Conservation (phyloP, 2,329 filamentous ascomycete genomes). For the Venturia carpophila region DNA sequence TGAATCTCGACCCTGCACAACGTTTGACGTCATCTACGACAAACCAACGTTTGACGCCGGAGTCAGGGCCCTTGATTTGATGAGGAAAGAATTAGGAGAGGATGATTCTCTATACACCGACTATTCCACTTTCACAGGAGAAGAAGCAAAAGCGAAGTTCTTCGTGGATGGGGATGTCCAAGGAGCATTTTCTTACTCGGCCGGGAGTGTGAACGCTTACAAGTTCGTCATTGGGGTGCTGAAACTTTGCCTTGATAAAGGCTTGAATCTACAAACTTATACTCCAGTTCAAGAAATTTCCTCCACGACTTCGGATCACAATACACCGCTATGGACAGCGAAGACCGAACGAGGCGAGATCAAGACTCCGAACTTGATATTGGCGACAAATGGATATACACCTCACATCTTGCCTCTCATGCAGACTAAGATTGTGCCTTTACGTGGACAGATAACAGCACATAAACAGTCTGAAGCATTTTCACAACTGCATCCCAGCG, state of each 20-base stretch:
- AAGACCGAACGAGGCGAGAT: slow-evolving; percentile 68
- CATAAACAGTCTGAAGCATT: slow-evolving; percentile 48
- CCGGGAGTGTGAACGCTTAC: slow-evolving; percentile 72
- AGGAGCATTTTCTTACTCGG: slow-evolving; percentile 58
- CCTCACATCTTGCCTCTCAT: slow-evolving; percentile 64
- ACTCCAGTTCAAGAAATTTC: slow-evolving; percentile 49
- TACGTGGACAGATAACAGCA: slow-evolving; percentile 64
- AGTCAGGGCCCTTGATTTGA: slow-evolving; percentile 23
- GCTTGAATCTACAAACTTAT: slow-evolving; percentile 66
- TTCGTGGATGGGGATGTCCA: slow-evolving; percentile 30
- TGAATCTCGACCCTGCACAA: slow-evolving; percentile 45
- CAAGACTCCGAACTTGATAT: slow-evolving; percentile 54
- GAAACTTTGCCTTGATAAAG: slow-evolving; percentile 41
- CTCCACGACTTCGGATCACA: slow-evolving; percentile 20
- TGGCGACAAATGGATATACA: slow-evolving; percentile 81
- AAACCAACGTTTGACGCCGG: slow-evolving; percentile 11
- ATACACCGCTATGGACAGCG: slow-evolving; percentile 19
- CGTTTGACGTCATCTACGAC: slow-evolving; percentile 53
- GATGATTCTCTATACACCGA: slow-evolving; percentile 34
- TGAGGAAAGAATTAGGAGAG: slow-evolving; percentile 39
- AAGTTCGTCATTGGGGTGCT: slow-evolving; percentile 70
- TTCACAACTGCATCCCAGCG: slow-evolving; percentile 26
- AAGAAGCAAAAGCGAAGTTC: slow-evolving; percentile 38
- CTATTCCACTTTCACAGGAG: slow-evolving; percentile 39
- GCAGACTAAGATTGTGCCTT: slow-evolving; percentile 65